These are phyloP conservation scores for Bremia lactucae DNA, from an alignment of 352 stramenopile genomes.

Conservation along the genomic window DNA sequence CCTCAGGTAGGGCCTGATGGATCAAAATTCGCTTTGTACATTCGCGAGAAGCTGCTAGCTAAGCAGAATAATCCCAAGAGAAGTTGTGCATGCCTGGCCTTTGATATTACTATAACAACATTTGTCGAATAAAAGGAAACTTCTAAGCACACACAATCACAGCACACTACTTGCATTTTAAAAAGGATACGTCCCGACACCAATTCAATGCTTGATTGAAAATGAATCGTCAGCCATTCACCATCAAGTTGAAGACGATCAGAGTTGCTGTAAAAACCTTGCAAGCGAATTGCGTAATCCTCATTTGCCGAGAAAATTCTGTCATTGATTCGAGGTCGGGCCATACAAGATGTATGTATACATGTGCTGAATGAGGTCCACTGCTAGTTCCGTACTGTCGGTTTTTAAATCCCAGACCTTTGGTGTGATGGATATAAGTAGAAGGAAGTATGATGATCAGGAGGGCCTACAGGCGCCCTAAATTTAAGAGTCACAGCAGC, in stretches of 20 bases:
- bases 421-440: conserved; percentile 54
- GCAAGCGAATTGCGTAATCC: conserved; percentile 62
- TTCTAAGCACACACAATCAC: not conserved
- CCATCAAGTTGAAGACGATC: conserved; percentile 85
- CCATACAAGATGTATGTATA: conserved; percentile 71
- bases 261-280: conserved; percentile 79
- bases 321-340: conserved; percentile 74
- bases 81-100: conserved; percentile 68
- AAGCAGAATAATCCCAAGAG: conserved; percentile 87
- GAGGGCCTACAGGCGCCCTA: conserved; percentile 69
- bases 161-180: conserved; percentile 71
- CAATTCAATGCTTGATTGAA: conserved; percentile 85
- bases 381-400: conserved; percentile 79
- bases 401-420: conserved; percentile 64
- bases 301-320: conserved; percentile 85
- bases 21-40: conserved; percentile 90
- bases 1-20: conserved; percentile 82
- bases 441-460: conserved; percentile 66
- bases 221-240: conserved; percentile 91
- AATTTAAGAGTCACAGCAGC: conserved; percentile 52
- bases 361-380: conserved; percentile 86
- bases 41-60: conserved; percentile 87
- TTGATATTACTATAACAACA: not conserved
- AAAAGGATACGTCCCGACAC: conserved; percentile 86
- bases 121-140: not conserved